Base-by-base conservation (phyloP, 1,284 basidiomycete species). In the Apiotrichum gamsii region DNA sequence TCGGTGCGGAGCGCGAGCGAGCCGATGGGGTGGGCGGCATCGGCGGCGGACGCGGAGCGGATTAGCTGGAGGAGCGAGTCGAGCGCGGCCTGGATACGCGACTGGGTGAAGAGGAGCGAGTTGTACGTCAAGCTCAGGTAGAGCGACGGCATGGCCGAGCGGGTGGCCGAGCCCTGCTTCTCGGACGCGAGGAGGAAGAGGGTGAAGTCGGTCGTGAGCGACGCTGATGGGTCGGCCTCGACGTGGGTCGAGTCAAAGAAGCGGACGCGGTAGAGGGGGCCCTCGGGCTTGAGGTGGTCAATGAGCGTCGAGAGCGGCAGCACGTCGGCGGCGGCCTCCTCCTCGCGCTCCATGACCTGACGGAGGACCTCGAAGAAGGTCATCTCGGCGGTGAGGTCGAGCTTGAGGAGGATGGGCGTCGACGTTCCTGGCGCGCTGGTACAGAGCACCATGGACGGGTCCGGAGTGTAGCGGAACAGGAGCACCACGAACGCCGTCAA, bases 401-500 rank as follows among this genome's bases (percentile, higher is more conserved):
- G 75, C 33, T 91, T 82, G 43, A 98, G 79, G 29, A 97, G 79
- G 33, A 97, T 76, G 8, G 93, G 90, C 51, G 87, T 82, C 30
- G 80, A 79, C 2, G 81, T 81, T n/a, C 80, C 76, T 1, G 84
- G 82, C 16, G 87, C 61, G 15, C 90, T 93, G 1, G 90, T 91
- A 42, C 88, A 93, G 59, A 98, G 85, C 52, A 97, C 80, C 55
- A 99, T 78, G 61, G 96, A 91, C 13, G 85, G 93, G 71, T 99
- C 95, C 43, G 88, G 91, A 0, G 95, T 97, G 75, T 93, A 96
- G 34, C 95, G 80, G 75, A 97, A 90, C 13, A 99, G 76, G 29
- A 98, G 77, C 30, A 95, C 85, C 19, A 83, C 80, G 72, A 98
- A 96, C 1, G 93, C 85, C 16, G 94, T 82, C 37, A 98, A 79